These are phyloP conservation scores for Leishmania amazonensis DNA, from an alignment of 208 protist genomes.

Conservation along the genomic window DNA sequence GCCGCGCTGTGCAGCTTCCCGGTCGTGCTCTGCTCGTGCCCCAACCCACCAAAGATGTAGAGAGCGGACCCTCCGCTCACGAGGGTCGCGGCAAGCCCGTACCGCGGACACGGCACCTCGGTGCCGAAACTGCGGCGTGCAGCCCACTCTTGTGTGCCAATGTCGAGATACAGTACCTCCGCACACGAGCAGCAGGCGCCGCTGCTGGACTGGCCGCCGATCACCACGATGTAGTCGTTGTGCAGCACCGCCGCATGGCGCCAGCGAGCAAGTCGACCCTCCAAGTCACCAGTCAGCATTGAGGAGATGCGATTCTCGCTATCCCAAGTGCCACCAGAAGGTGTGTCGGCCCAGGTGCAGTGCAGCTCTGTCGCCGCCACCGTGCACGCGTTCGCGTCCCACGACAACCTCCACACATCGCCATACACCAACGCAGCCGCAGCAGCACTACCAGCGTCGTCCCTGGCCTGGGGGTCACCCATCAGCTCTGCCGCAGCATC, in stretches of 20 bases:
- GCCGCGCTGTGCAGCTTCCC: not conserved
- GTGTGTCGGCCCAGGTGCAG: constrained; percentile 18
- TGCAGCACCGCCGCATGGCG: constrained; percentile 58
- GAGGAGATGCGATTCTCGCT: constrained; percentile 1
- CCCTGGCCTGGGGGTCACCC: not conserved
- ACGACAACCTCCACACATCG: constrained; percentile 47
- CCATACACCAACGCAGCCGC: constrained; percentile 8
- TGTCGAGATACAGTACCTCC: constrained; percentile 56
- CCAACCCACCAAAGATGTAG: constrained; percentile 53
- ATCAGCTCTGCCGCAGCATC: not conserved
- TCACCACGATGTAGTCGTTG: constrained; percentile 60
- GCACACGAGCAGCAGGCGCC: constrained; percentile 31
- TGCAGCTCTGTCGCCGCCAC: constrained; percentile 18
- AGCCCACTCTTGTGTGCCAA: constrained; percentile 41
- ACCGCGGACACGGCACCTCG: constrained; percentile 49
- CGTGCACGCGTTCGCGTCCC: constrained; percentile 2
- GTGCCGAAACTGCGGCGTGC: constrained; percentile 37
- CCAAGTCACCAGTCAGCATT: not conserved
- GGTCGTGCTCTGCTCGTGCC: not conserved
- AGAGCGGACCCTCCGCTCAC: constrained; percentile 20
- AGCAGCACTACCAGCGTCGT: not conserved
- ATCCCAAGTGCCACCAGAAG: constrained; percentile 2
- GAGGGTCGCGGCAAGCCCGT: constrained; percentile 52
- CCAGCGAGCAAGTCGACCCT: constrained; percentile 40
- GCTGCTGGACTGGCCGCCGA: constrained; percentile 46